Evolutionary conservation across 192 early-diverging fungal genomes (phyloP), one percentile per base, ranked within the genome.

Genomic region (Podila epigama): DNA sequence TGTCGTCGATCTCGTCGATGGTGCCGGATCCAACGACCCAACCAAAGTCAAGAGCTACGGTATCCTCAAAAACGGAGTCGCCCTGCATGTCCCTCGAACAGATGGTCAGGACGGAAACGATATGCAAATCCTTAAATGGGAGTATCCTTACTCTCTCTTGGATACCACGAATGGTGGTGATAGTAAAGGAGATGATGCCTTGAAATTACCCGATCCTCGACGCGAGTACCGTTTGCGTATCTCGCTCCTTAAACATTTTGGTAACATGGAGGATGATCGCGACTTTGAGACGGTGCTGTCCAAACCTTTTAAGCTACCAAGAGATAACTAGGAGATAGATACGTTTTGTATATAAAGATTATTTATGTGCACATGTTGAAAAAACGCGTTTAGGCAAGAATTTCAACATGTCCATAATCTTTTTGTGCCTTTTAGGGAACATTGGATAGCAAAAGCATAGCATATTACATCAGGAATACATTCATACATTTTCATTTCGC

Each of bases 211-310:
- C n/a, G n/a, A n/a, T n/a, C n/a, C n/a, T n/a, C n/a, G n/a, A n/a
- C n/a, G n/a, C 16, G 28, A 48, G 11, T 81, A 81, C 37, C 55
- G 61, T 29, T 37, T 82, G 8, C 66, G 69, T 9, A 53, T 78
- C 2, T 66, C 60, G 44, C 64, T 75, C 3, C 37, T 82, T 16
- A 59, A 60, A 7, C 50, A 60, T 20, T 82, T 67, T 69, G 80
- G 80, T 12, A 22, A 71, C 37, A 18, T 33, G 3, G 18, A 42
- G 3, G 65, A 60, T 12, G 55, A 59, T 5, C 34, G 37, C 13
- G 69, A 82, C 65, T 82, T 66, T 48, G 80, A 82, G 39, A 13
- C 58, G 13, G 25, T 41, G 22, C 36, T 59, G n/a, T 59, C 58
- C 10, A 3, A 29, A 13, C 35, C 58, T 0, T 59, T 59, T 41